Evolutionary conservation across 495 filamentous ascomycete genomes (phyloP).

Genomic region (Xylaria flabelliformis): DNA sequence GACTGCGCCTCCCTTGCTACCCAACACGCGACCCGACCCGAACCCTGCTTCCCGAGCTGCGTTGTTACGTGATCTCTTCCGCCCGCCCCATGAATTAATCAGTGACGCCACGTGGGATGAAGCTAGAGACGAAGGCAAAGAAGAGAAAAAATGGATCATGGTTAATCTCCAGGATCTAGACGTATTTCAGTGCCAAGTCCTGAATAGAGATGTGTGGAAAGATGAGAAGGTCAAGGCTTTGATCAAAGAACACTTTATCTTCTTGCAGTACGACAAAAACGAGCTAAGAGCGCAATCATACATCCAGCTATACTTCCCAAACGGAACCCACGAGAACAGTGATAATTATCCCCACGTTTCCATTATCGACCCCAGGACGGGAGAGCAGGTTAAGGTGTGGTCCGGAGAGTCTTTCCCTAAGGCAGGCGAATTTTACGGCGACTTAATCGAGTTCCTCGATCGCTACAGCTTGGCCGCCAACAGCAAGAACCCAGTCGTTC

Average conservation of each 20-base stretch:
- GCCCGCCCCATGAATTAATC: slow-evolving; percentile 90
- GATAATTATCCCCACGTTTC: slow-evolving; percentile 88
- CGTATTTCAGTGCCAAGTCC: slow-evolving; percentile 87
- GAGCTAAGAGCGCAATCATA: slow-evolving; percentile 79
- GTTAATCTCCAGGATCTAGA: slow-evolving; percentile 94
- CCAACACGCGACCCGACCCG: slow-evolving; percentile 14
- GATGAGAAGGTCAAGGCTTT: slow-evolving; percentile 75
- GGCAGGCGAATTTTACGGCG: slow-evolving; percentile 82
- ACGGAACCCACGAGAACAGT: slow-evolving; percentile 71
- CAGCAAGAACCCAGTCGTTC: slow-evolving; percentile 90
- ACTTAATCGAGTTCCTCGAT: slow-evolving; percentile 94
- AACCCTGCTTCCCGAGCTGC: slow-evolving; percentile 36
- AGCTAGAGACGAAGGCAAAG: slow-evolving; percentile 82
- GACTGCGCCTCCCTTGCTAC: slow-evolving; percentile 30
- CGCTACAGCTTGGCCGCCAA: slow-evolving; percentile 87
- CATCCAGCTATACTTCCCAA: slow-evolving; percentile 86
- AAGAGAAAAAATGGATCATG: slow-evolving; percentile 88
- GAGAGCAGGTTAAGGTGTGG: slow-evolving; percentile 97
- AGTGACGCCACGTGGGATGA: slow-evolving; percentile 74
- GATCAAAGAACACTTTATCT: slow-evolving; percentile 90
- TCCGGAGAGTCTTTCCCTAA: slow-evolving; percentile 79
- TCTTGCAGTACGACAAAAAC: slow-evolving; percentile 87
- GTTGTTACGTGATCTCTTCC: slow-evolving; percentile 85
- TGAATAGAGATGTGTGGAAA: slow-evolving; percentile 98
- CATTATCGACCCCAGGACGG: slow-evolving; percentile 93